Evolutionary conservation across 1,284 basidiomycete genomes (phyloP).

Genomic region (Puccinia polysora): DNA sequence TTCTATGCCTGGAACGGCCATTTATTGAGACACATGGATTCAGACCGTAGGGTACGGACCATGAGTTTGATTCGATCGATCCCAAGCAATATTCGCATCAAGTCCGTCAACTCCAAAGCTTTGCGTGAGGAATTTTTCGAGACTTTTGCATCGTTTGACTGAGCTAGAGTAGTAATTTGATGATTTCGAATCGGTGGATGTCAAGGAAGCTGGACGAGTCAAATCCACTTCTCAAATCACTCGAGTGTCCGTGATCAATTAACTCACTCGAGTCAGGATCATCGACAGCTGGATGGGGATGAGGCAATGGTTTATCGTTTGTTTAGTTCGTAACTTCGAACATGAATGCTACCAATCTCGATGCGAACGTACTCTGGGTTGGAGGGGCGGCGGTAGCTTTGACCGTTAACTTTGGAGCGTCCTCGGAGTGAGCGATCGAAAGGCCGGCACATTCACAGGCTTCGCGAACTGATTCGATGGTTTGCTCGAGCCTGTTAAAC

Average conservation of each 20-base stretch:
- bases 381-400: neutral
- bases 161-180: too few relatives aligned
- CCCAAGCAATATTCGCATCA: constrained; percentile 37
- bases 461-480: neutral
- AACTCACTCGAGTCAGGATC: too few relatives aligned
- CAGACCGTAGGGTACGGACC: neutral
- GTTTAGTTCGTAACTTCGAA: neutral
- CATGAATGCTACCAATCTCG: too few relatives aligned
- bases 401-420: neutral
- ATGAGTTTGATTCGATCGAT: constrained; percentile 20
- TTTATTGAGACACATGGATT: neutral
- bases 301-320: too few relatives aligned
- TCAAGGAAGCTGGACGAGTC: too few relatives aligned
- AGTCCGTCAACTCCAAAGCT: constrained; percentile 15
- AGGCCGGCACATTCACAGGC: constrained; percentile 4
- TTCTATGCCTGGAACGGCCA: neutral
- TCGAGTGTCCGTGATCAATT: too few relatives aligned
- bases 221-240: too few relatives aligned
- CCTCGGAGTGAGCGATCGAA: neutral
- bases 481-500: constrained; percentile 13
- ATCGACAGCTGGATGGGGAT: too few relatives aligned
- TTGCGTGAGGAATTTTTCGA: neutral
- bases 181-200: too few relatives aligned
- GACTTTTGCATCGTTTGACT: too few relatives aligned
- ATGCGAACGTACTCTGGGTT: neutral